phyloP scores from a whole-genome alignment of 2,329 filamentous ascomycete genomes.

The Neofusicoccum ribis region DNA sequence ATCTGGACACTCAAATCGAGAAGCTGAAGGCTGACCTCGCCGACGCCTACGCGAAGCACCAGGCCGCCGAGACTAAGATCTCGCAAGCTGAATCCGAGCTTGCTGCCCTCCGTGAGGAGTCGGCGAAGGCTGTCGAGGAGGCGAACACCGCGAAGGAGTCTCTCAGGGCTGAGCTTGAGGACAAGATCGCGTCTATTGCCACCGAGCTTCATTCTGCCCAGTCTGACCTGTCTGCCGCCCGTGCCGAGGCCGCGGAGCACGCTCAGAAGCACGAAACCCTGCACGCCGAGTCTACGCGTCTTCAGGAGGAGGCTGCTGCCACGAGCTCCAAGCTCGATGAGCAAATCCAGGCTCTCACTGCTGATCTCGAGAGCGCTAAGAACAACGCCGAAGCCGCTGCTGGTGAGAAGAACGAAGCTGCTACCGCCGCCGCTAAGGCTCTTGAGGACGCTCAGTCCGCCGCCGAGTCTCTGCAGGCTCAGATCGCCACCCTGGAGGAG shows the following conservation, averaged over 20 bases:
- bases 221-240: constrained; percentile 10
- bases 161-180: constrained; percentile 19
- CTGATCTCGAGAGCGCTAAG: constrained; percentile 27
- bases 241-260: constrained; percentile 23
- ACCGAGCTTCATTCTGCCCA: constrained; percentile 19
- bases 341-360: constrained; percentile 33
- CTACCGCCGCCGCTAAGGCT: neutral
- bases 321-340: constrained; percentile 26
- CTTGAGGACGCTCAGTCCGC: constrained; percentile 14
- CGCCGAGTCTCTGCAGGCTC: constrained; percentile 3
- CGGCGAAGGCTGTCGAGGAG: constrained; percentile 7
- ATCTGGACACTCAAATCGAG: constrained; percentile 20
- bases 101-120: constrained; percentile 6
- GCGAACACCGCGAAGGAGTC: constrained; percentile 19
- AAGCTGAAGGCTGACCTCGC: constrained; percentile 17
- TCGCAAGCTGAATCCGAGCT: constrained; percentile 2
- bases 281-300: constrained; percentile 11
- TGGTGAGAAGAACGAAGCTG: constrained; percentile 2
- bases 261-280: constrained; percentile 26
- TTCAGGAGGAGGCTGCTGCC: constrained; percentile 18
- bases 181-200: constrained; percentile 14
- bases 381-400: neutral
- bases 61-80: constrained; percentile 10
- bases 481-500: constrained; percentile 11
- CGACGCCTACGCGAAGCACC: constrained; percentile 11